These are phyloP conservation scores for Schwanniomyces pseudopolymorphus DNA, from an alignment of 805 yeast genomes.

Conservation along the genomic window DNA sequence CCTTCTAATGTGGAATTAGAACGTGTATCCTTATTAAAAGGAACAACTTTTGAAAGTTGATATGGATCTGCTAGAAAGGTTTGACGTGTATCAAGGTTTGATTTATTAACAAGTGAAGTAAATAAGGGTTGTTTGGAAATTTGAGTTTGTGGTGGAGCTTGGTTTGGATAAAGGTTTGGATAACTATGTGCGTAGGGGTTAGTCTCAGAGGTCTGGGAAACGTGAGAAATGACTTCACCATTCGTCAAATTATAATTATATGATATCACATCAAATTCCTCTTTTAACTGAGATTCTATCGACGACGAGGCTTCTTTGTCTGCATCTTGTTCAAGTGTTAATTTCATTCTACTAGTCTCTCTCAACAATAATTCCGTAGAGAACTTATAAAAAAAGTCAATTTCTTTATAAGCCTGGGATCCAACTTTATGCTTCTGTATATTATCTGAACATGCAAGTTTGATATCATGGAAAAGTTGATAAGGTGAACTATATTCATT, in stretches of 20 bases:
- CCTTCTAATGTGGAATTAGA: slow-evolving; percentile 25
- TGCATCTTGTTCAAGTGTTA: slow-evolving; percentile 14
- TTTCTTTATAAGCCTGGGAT: slow-evolving; percentile 44
- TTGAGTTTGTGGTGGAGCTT: slow-evolving; percentile 29
- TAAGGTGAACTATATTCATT: slow-evolving; percentile 50
- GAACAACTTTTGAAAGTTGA: slow-evolving; percentile 64
- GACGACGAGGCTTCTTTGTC: slow-evolving; percentile 29
- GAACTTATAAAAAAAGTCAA: slow-evolving; percentile 64
- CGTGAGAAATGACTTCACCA: slow-evolving; percentile 55
- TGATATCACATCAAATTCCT: slow-evolving; percentile 63
- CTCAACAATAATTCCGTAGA: slow-evolving; percentile 62
- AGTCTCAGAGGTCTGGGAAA: slow-evolving; percentile 33
- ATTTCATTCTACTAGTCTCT: slow-evolving; percentile 52
- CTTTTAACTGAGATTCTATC: slow-evolving; percentile 44
- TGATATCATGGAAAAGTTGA: slow-evolving; percentile 65
- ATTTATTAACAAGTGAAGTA: slow-evolving; percentile 66
- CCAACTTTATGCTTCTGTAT: slow-evolving; percentile 52
- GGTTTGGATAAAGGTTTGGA: slow-evolving; percentile 36
- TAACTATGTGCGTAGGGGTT: slow-evolving; percentile 11
- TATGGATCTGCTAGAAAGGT: slow-evolving; percentile 68
- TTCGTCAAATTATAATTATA: slow-evolving; percentile 49
- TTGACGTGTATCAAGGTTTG: slow-evolving; percentile 73
- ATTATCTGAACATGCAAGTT: slow-evolving; percentile 49
- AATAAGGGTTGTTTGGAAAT: slow-evolving; percentile 75
- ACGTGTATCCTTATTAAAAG: slow-evolving; percentile 30